phyloP scores from a whole-genome alignment of 176 grass and related monocot species.

The Juncus inflexus region DNA sequence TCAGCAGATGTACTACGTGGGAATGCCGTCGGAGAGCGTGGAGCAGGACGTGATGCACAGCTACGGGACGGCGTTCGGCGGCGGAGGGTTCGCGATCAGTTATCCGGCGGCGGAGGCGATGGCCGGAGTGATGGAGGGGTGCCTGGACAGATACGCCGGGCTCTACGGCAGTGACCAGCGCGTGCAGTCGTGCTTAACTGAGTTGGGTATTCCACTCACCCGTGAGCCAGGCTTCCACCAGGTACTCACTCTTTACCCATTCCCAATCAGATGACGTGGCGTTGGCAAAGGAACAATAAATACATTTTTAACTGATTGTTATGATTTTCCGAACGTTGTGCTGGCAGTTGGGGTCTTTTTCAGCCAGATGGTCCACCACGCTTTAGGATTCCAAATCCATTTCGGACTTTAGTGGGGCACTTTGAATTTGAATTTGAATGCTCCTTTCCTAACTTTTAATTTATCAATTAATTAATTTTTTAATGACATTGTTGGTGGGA shows the following conservation, averaged over 20 bases:
- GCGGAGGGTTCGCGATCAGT: slow-evolving; percentile 38
- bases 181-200: slow-evolving; percentile 22
- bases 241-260: not conserved
- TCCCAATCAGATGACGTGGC: not conserved
- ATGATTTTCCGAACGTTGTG: too few relatives aligned
- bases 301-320: too few relatives aligned
- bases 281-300: too few relatives aligned
- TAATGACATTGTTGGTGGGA: slow-evolving; percentile 6
- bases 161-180: slow-evolving; percentile 42
- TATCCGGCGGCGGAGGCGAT: slow-evolving; percentile 30
- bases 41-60: slow-evolving; percentile 36
- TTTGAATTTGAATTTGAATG: too few relatives aligned
- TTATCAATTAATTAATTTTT: too few relatives aligned
- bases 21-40: slow-evolving; percentile 37
- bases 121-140: slow-evolving; percentile 22
- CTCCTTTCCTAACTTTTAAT: too few relatives aligned
- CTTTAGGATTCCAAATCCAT: too few relatives aligned
- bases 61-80: slow-evolving; percentile 33
- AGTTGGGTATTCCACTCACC: slow-evolving; percentile 33
- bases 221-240: slow-evolving; percentile 38
- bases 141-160: slow-evolving; percentile 28
- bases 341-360: too few relatives aligned
- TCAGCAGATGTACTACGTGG: slow-evolving; percentile 38
- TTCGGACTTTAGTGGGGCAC: too few relatives aligned
- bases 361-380: too few relatives aligned